These are phyloP conservation scores for Heterobasidion irregulare DNA, from an alignment of 1,284 basidiomycete species.

Conservation along the genomic window DNA sequence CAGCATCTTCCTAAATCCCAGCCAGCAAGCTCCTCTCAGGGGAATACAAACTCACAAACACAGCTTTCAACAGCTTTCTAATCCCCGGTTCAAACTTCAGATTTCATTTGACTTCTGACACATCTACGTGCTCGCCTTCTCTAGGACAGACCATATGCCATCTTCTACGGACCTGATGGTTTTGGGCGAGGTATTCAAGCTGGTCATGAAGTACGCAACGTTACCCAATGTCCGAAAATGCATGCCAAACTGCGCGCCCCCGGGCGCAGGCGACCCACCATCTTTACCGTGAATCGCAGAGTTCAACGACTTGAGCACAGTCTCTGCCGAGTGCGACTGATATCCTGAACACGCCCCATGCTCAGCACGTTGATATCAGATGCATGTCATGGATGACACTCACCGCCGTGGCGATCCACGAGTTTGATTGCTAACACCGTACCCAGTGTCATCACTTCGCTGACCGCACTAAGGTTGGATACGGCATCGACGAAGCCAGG, in stretches of 20 bases:
- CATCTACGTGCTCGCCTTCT: not conserved
- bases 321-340: conserved; percentile 64
- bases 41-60: not conserved
- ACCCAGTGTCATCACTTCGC: conserved; percentile 82
- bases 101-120: not conserved
- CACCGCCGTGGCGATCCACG: conserved; percentile 50
- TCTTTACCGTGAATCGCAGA: conserved; percentile 13
- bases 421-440: conserved; percentile 83
- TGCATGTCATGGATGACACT: conserved; percentile 12
- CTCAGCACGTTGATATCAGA: not conserved
- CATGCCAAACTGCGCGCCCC: conserved; percentile 59
- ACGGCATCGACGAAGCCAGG: conserved; percentile 60
- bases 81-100: not conserved
- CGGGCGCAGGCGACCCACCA: conserved; percentile 34
- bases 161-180: conserved; percentile 55
- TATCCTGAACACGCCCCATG: conserved; percentile 41
- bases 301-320: conserved; percentile 44
- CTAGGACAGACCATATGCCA: conserved; percentile 36
- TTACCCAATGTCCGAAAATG: conserved; percentile 90
- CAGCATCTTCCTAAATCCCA: no score
- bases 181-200: conserved; percentile 61
- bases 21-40: no score
- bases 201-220: conserved; percentile 92
- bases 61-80: not conserved
- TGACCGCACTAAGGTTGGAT: conserved; percentile 51